Conservation (phyloP, 805 yeast genomes). For the Starmerella bombi region DNA sequence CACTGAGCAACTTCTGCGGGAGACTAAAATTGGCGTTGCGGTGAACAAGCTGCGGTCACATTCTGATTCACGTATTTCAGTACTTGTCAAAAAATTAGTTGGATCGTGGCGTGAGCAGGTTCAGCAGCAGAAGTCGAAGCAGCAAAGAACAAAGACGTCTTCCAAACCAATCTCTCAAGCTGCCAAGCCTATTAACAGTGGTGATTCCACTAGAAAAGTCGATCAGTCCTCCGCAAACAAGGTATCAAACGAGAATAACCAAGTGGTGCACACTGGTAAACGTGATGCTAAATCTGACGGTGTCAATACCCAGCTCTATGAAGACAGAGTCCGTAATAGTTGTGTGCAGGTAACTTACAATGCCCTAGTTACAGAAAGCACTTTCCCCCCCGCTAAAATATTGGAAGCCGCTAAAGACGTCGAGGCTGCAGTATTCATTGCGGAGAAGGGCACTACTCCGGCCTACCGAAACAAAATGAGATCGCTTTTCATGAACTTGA, state of each 20-base stretch:
- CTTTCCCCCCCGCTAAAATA: slow-evolving; percentile 44
- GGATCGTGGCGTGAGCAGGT: slow-evolving; percentile 84
- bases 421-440: slow-evolving; percentile 55
- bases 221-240: not conserved
- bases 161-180: slow-evolving; percentile 20
- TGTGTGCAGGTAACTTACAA: slow-evolving; percentile 76
- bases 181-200: slow-evolving; percentile 1
- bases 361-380: slow-evolving; percentile 73
- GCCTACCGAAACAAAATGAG: slow-evolving; percentile 72
- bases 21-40: slow-evolving; percentile 93
- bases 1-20: slow-evolving; percentile 71
- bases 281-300: slow-evolving; percentile 66
- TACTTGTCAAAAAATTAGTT: slow-evolving; percentile 69
- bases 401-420: slow-evolving; percentile 53
- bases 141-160: slow-evolving; percentile 17
- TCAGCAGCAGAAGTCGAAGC: slow-evolving; percentile 28
- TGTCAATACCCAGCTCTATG: slow-evolving; percentile 52
- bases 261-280: slow-evolving; percentile 11
- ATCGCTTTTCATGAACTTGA: slow-evolving; percentile 71
- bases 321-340: slow-evolving; percentile 68
- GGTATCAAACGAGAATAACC: not conserved
- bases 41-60: slow-evolving; percentile 79
- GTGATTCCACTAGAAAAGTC: not conserved
- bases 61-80: slow-evolving; percentile 43
- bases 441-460: slow-evolving; percentile 41